phyloP scores from a whole-genome alignment of 768 basidiomycete species.

The Tulasnella sp. region DNA sequence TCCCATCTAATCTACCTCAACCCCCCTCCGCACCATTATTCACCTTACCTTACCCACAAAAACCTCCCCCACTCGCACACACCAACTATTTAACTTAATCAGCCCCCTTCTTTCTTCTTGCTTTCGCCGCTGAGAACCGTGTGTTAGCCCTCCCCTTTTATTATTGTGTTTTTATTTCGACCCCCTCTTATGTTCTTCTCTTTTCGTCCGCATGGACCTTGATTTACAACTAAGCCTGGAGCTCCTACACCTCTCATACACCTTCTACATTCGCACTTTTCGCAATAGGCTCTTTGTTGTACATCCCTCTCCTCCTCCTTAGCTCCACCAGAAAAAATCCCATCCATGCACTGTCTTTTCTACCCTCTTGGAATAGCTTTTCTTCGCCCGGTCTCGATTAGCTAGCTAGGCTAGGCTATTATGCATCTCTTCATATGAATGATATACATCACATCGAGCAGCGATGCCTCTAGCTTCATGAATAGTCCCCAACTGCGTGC shows the following conservation, averaged over 20 bases:
- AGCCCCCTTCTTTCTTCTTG: neutral
- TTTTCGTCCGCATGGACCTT: neutral
- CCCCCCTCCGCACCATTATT: neutral
- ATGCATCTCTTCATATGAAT: neutral
- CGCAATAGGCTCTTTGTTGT: neutral
- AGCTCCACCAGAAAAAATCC: no score
- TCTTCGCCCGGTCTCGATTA: neutral
- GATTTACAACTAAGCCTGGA: neutral
- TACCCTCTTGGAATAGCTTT: neutral
- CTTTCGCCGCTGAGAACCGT: neutral
- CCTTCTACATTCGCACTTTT: no score
- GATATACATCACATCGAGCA: no score
- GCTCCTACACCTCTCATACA: neutral
- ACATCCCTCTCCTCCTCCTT: neutral
- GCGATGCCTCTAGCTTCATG: no score
- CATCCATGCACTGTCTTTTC: neutral
- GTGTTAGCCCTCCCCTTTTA: neutral
- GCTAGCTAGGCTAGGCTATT: neutral
- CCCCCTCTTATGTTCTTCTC: neutral
- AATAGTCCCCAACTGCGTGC: no score
- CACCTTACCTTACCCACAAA: neutral
- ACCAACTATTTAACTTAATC: neutral
- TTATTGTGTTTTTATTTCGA: neutral
- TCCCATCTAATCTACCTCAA: neutral
- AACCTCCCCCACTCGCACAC: neutral